Evolutionary conservation across 2,329 filamentous ascomycete species (phyloP).

Genomic region (Penicillium sp.): DNA sequence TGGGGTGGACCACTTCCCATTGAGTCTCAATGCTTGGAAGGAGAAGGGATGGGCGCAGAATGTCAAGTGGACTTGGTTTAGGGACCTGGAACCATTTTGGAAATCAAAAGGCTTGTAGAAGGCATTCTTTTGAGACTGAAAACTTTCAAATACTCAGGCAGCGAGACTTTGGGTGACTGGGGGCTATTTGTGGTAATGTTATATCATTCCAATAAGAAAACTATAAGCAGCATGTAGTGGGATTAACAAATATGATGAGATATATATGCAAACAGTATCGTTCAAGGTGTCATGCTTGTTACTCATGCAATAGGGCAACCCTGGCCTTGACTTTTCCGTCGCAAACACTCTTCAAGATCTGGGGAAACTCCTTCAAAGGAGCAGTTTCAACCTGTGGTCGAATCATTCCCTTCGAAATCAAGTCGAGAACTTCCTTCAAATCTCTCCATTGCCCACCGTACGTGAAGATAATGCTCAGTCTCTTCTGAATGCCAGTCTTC

Average conservation of each 20-base stretch:
- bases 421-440: neutral
- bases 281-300: too few relatives aligned
- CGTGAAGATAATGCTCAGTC: neutral
- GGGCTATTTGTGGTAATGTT: neutral
- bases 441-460: neutral
- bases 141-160: neutral
- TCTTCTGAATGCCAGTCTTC: neutral
- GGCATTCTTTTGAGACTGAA: too few relatives aligned
- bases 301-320: neutral
- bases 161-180: rapidly evolving
- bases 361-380: neutral
- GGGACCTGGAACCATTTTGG: neutral
- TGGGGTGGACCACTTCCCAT: neutral
- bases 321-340: neutral
- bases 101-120: neutral
- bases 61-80: neutral
- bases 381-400: neutral
- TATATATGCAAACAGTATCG: neutral
- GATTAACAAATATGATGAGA: rapidly evolving
- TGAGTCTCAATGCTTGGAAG: neutral
- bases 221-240: neutral
- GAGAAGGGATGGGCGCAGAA: neutral
- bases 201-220: neutral
- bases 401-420: neutral
- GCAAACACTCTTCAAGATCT: neutral